Evolutionary conservation across 305 asterid species (phyloP).

Genomic region (Fraxinus sp.): DNA sequence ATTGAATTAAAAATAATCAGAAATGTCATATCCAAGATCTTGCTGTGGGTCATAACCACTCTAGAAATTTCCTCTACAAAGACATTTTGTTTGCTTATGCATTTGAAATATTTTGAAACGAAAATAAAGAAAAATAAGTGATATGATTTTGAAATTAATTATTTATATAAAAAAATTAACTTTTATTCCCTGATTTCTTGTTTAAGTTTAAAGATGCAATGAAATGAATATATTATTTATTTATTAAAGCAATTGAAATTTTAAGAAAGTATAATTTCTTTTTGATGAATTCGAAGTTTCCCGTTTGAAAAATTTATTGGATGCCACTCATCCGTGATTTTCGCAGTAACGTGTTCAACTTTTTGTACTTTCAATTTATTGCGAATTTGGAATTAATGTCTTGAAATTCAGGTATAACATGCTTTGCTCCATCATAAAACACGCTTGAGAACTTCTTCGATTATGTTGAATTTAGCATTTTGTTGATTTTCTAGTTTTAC

Average conservation of each 20-base stretch:
- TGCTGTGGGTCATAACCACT: slow-evolving; percentile 6
- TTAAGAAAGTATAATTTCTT: background rate
- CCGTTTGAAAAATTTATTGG: background rate
- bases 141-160: no score
- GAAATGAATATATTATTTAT: background rate
- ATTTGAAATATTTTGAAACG: no score
- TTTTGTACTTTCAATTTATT: background rate
- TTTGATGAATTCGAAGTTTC: slow-evolving; percentile 8
- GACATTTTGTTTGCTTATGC: slow-evolving; percentile 27
- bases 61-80: background rate
- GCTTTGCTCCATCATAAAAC: background rate
- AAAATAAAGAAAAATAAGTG: background rate
- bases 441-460: background rate
- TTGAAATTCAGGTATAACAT: background rate
- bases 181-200: background rate
- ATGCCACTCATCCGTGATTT: slow-evolving; percentile 38
- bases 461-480: background rate
- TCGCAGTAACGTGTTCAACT: slow-evolving; percentile 27
- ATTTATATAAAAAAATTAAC: no score
- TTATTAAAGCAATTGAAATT: no score
- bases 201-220: no score
- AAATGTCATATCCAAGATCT: background rate
- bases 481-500: background rate
- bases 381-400: background rate
- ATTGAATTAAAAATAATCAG: slow-evolving; percentile 9